Conservation (phyloP, 2,329 filamentous ascomycete species). For the Knufia fluminis region DNA sequence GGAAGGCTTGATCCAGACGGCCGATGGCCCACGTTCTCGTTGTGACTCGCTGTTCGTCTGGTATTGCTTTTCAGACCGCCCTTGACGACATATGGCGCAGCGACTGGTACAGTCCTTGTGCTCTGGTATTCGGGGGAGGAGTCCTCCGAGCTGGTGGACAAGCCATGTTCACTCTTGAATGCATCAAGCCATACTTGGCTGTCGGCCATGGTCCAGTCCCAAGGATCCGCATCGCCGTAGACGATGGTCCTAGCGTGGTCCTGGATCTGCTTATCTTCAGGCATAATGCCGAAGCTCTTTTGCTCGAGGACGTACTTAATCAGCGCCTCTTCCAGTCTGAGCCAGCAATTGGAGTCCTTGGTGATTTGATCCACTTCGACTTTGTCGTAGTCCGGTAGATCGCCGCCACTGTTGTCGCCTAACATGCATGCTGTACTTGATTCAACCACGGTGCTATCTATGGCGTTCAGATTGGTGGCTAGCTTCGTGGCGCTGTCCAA, state of each 20-base stretch:
- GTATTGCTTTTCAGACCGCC: constrained; percentile 31
- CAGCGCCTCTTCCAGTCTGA: constrained; percentile 33
- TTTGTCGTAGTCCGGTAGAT: not conserved
- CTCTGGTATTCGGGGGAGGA: constrained; percentile 28
- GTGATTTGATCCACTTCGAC: constrained; percentile 20
- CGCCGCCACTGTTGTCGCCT: not conserved
- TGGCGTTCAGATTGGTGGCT: not conserved
- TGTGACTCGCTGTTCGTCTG: constrained; percentile 17
- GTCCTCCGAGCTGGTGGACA: constrained; percentile 22
- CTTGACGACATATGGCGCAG: constrained; percentile 34
- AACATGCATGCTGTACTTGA: constrained; percentile 9
- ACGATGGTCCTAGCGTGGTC: constrained; percentile 25
- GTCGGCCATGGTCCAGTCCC: constrained; percentile 38
- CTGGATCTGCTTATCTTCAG: constrained; percentile 28
- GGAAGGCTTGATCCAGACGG: not conserved
- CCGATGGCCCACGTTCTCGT: not conserved
- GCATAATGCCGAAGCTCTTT: constrained; percentile 27
- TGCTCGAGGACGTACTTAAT: constrained; percentile 31
- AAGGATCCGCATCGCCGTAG: constrained; percentile 27
- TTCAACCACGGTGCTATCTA: not conserved
- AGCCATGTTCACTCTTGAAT: constrained; percentile 35
- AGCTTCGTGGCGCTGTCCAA: not conserved
- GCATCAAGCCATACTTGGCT: constrained; percentile 38
- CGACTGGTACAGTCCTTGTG: constrained; percentile 33
- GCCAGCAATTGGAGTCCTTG: constrained; percentile 31